phyloP scores from a whole-genome alignment of 176 grass and related monocot genomes.

The Rhynchospora tenuis region DNA sequence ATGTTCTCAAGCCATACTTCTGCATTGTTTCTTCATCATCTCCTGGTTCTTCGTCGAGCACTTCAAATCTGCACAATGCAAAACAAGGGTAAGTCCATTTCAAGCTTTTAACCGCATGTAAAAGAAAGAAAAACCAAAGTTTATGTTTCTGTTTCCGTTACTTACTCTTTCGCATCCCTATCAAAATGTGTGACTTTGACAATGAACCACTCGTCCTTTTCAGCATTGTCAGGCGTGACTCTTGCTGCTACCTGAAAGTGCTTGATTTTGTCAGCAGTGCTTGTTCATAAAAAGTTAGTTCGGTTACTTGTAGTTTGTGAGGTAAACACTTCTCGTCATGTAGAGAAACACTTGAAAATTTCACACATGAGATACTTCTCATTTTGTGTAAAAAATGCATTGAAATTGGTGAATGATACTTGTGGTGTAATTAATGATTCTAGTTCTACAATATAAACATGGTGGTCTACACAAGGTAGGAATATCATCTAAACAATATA shows the following conservation, averaged over 20 bases:
- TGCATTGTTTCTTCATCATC: conserved; percentile 92
- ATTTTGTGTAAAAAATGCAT: not conserved
- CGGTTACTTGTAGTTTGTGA: conserved; percentile 1
- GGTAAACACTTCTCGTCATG: not conserved
- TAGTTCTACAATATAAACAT: conserved; percentile 3
- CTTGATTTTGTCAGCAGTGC: not conserved
- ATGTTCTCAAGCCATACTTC: conserved; percentile 35
- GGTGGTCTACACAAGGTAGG: not conserved
- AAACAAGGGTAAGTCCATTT: conserved; percentile 17
- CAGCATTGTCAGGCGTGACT: conserved; percentile 69
- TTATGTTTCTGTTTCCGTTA: not conserved
- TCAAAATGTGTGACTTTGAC: conserved; percentile 95
- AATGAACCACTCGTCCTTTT: conserved; percentile 94
- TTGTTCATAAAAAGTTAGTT: not conserved
- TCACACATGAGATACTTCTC: not conserved
- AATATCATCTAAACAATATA: not conserved
- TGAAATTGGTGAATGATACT: not conserved
- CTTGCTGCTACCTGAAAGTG: conserved; percentile 92
- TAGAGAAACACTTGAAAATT: not conserved
- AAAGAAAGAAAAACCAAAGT: not conserved
- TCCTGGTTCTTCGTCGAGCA: conserved; percentile 95
- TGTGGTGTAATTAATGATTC: not conserved
- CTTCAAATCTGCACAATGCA: conserved; percentile 69
- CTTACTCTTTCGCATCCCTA: conserved; percentile 96
- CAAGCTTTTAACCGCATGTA: not conserved